Conservation (phyloP, 2,329 filamentous ascomycete species). For the Fusarium sp. region DNA sequence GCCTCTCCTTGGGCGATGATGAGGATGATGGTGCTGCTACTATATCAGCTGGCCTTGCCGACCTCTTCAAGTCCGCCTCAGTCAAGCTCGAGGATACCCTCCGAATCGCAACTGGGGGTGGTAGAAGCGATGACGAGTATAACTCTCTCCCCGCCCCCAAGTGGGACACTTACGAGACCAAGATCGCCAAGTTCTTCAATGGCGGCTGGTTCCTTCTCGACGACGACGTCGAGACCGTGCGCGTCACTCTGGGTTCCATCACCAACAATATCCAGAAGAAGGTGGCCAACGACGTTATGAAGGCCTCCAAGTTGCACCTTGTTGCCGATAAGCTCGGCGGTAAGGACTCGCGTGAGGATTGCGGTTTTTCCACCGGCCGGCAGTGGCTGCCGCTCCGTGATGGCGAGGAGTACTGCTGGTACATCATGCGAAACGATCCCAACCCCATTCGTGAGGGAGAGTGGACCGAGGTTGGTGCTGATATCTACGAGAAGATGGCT, state of each 20-base stretch:
- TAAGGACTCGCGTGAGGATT: not conserved
- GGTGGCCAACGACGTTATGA: constrained; percentile 36
- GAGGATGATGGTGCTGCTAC: not conserved
- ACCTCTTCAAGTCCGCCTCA: not conserved
- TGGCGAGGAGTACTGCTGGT: constrained; percentile 30
- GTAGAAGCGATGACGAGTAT: constrained; percentile 1
- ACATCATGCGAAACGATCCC: constrained; percentile 26
- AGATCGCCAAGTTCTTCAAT: constrained; percentile 33
- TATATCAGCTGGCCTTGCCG: not conserved
- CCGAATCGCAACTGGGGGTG: constrained; percentile 1
- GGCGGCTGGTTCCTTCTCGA: constrained; percentile 32
- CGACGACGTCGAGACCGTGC: constrained; percentile 19
- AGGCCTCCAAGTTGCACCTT: not conserved
- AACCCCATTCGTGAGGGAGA: not conserved
- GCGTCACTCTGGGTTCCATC: constrained; percentile 4
- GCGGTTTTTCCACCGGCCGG: constrained; percentile 3
- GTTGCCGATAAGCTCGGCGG: constrained; percentile 21
- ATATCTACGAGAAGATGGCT: constrained; percentile 32
- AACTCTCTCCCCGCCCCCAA: constrained; percentile 8
- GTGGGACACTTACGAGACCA: constrained; percentile 15
- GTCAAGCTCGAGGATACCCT: constrained; percentile 2
- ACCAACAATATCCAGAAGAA: constrained; percentile 32
- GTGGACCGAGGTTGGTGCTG: constrained; percentile 2
- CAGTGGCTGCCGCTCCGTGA: constrained; percentile 21
- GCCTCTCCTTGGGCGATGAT: not conserved